Evolutionary conservation across 306 rosid genomes (phyloP).

Genomic region (Castanea crenata): DNA sequence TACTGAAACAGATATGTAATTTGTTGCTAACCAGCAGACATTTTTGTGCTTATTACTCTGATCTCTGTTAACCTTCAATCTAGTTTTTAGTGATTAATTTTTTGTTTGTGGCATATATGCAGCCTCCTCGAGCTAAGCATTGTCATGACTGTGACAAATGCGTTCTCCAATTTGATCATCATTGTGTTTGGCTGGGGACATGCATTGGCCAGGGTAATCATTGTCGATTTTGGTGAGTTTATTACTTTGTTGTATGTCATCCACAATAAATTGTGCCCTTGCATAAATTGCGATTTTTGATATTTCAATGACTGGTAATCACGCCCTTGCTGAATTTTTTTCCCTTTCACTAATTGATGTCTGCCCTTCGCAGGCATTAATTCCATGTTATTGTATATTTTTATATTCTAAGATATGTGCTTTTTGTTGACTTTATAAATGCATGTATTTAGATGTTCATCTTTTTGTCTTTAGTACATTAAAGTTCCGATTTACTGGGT

Average conservation of each 20-base stretch:
- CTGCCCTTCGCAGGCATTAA: constrained; percentile 8
- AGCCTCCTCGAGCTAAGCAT: constrained; percentile 98
- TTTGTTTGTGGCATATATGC: constrained; percentile 34
- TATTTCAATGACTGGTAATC: not conserved
- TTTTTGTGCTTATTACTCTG: not conserved
- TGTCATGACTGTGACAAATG: constrained; percentile 98
- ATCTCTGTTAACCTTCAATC: not conserved
- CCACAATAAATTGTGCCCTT: constrained; percentile 1
- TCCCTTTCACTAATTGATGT: constrained; percentile 4
- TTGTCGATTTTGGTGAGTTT: constrained; percentile 93
- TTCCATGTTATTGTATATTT: constrained; percentile 18
- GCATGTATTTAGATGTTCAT: not conserved
- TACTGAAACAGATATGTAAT: not conserved
- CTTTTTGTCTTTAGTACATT: constrained; percentile 6
- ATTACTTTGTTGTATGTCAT: constrained; percentile 10
- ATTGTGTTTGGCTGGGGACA: constrained; percentile 99
- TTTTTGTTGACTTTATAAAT: constrained; percentile 7
- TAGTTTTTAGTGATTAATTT: constrained; percentile 21
- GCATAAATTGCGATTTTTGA: constrained; percentile 2
- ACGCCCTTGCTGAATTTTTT: not conserved
- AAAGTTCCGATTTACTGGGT: not conserved
- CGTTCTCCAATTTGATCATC: constrained; percentile 97
- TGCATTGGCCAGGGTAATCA: constrained; percentile 96
- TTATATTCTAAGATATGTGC: constrained; percentile 5
- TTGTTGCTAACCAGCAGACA: not conserved